These are phyloP conservation scores for Alternaria sp. DNA, from an alignment of 2,329 filamentous ascomycete species.

Conservation along the genomic window DNA sequence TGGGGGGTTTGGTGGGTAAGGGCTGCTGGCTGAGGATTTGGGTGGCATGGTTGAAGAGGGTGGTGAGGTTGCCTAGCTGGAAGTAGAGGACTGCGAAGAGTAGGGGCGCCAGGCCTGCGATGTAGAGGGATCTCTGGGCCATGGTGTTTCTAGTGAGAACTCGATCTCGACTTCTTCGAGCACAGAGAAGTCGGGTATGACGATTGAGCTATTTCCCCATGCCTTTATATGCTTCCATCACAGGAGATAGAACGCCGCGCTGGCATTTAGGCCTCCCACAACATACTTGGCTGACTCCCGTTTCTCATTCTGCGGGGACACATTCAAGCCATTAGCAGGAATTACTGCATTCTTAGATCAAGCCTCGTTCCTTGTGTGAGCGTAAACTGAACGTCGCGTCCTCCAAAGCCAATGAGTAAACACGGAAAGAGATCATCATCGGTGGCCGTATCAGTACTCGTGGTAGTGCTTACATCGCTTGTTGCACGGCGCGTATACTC, in stretches of 20 bases:
- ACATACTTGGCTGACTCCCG: background rate
- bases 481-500: background rate
- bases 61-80: background rate
- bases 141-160: background rate
- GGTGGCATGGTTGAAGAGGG: background rate
- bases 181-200: background rate
- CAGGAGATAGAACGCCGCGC: background rate
- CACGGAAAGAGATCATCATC: background rate
- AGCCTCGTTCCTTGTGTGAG: background rate
- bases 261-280: background rate
- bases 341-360: background rate
- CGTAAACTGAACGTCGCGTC: background rate
- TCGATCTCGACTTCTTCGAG: background rate
- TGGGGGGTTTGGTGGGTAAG: conserved; percentile 15
- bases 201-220: too few species aligned
- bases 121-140: background rate
- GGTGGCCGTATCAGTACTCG: background rate
- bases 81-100: background rate
- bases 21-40: background rate
- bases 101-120: background rate
- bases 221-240: background rate
- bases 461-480: background rate
- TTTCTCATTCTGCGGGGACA: background rate
- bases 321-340: background rate
- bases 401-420: background rate